These are phyloP conservation scores for Lentinula aciculospora DNA, from an alignment of 768 basidiomycete species.

Conservation along the genomic window DNA sequence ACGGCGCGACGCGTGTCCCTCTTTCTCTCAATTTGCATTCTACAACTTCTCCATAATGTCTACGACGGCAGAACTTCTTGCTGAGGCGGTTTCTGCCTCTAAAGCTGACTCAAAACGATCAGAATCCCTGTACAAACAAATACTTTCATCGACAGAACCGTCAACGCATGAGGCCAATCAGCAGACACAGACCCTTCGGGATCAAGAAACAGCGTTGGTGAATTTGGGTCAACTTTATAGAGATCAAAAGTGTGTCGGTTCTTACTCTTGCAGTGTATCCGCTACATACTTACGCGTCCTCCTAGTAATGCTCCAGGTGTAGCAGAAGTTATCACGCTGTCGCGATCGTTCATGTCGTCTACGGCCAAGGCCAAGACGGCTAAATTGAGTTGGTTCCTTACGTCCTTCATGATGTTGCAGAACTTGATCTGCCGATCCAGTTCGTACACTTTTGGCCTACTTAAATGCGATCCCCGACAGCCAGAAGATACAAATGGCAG, in stretches of 20 bases:
- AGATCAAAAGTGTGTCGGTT: conserved; percentile 64
- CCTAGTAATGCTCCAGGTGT: conserved; percentile 78
- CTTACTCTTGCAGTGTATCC: neutral
- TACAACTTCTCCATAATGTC: conserved; percentile 3
- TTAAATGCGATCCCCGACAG: conserved; percentile 77
- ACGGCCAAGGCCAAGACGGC: conserved; percentile 81
- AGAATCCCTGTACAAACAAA: conserved; percentile 12
- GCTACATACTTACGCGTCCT: neutral
- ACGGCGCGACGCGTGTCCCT: conserved; percentile 8
- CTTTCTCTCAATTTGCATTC: neutral
- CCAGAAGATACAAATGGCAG: conserved; percentile 70
- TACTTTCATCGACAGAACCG: conserved; percentile 10
- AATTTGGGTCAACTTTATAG: conserved; percentile 85
- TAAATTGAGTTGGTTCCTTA: conserved; percentile 48
- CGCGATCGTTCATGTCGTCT: conserved; percentile 62
- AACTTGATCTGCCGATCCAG: conserved; percentile 32
- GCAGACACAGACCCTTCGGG: conserved; percentile 54
- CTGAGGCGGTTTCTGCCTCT: conserved; percentile 5
- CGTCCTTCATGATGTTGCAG: neutral
- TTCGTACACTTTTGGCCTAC: conserved; percentile 89
- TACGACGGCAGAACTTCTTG: conserved; percentile 9
- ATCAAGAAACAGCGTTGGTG: conserved; percentile 82
- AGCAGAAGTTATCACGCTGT: conserved; percentile 64
- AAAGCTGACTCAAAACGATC: conserved; percentile 10
- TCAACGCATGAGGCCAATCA: conserved; percentile 3